A percentile compares a stretch with the other conserved stretches of the same genome.
phyloP scores from a whole-genome alignment of 805 yeast species.

The Starmera pachycereana region DNA sequence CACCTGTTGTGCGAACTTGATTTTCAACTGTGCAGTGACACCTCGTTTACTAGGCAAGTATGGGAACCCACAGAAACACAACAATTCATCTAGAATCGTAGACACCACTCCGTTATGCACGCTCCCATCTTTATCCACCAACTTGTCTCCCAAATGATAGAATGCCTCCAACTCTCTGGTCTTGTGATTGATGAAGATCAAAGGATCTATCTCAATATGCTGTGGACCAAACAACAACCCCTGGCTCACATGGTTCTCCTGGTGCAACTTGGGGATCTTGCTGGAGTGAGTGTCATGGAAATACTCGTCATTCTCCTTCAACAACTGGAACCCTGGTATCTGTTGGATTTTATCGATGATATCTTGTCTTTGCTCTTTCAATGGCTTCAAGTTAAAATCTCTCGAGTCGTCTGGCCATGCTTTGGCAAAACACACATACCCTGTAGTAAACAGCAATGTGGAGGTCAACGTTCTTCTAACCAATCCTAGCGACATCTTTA shows the following conservation, averaged over 20 bases:
- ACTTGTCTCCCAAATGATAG: slow-evolving; percentile 56
- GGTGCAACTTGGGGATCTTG: slow-evolving; percentile 48
- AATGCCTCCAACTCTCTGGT: slow-evolving; percentile 50
- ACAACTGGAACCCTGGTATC: slow-evolving; percentile 17
- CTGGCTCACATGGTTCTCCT: slow-evolving; percentile 53
- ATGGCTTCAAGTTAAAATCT: slow-evolving; percentile 7
- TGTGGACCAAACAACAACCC: slow-evolving; percentile 64
- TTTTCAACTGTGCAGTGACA: slow-evolving; percentile 70
- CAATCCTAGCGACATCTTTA: slow-evolving; percentile 4
- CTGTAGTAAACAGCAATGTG: slow-evolving; percentile 10
- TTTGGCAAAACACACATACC: slow-evolving; percentile 17
- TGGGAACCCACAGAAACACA: slow-evolving; percentile 81
- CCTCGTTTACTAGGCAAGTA: slow-evolving; percentile 73
- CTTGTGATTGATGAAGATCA: slow-evolving; percentile 42
- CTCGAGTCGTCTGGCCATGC: slow-evolving; percentile 16
- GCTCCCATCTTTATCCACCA: slow-evolving; percentile 60
- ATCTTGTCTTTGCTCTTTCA: slow-evolving; percentile 17
- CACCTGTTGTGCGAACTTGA: slow-evolving; percentile 43
- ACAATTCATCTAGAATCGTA: slow-evolving; percentile 72
- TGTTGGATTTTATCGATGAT: slow-evolving; percentile 19
- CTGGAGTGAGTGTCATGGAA: slow-evolving; percentile 26
- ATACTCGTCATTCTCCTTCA: slow-evolving; percentile 16
- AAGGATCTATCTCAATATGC: slow-evolving; percentile 66
- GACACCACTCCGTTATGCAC: slow-evolving; percentile 78
- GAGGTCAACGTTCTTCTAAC: slow-evolving; percentile 12